These are phyloP conservation scores for Corinectria fuckeliana DNA, from an alignment of 2,329 filamentous ascomycete species.

Conservation along the genomic window DNA sequence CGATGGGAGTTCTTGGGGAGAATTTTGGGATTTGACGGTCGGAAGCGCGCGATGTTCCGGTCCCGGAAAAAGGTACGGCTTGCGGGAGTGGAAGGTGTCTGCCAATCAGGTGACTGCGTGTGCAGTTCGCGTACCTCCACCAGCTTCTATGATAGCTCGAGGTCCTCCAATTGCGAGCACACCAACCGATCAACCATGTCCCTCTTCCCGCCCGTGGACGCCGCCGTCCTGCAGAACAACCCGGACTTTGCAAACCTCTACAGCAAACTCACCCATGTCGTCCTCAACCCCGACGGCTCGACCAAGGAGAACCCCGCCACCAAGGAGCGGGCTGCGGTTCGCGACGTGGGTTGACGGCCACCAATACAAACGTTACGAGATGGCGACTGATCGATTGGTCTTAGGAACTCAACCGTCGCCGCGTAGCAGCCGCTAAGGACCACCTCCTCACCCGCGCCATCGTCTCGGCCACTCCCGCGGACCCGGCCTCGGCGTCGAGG, in stretches of 20 bases:
- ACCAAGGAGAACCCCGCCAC: conserved; percentile 58
- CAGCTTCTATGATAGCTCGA: neutral
- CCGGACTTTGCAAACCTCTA: conserved; percentile 67
- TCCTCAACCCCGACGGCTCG: conserved; percentile 65
- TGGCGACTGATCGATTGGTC: neutral
- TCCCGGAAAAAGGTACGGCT: conserved; percentile 14
- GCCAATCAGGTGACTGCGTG: conserved; percentile 46
- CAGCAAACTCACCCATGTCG: conserved; percentile 56
- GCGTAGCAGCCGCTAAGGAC: conserved; percentile 55
- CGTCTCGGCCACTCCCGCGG: conserved; percentile 48
- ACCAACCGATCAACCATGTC: conserved; percentile 20
- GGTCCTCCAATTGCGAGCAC: neutral
- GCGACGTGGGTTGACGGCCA: conserved; percentile 56
- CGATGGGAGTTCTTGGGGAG: conserved; percentile 18
- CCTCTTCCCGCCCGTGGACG: conserved; percentile 67
- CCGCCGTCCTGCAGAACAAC: conserved; percentile 60
- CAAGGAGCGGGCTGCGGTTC: conserved; percentile 57
- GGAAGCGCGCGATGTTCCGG: conserved; percentile 38
- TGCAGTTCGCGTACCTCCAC: conserved; percentile 37
- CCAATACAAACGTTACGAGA: too few relatives aligned
- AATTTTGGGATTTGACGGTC: conserved; percentile 33
- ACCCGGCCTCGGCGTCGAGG: conserved; percentile 31
- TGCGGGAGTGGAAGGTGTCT: neutral
- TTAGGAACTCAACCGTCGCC: conserved; percentile 59
- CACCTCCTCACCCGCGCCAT: conserved; percentile 60